A percentile compares a stretch with the other conserved stretches of the same genome.
phyloP scores from a whole-genome alignment of 208 protist genomes.

The Wallacemonas rigidus region DNA sequence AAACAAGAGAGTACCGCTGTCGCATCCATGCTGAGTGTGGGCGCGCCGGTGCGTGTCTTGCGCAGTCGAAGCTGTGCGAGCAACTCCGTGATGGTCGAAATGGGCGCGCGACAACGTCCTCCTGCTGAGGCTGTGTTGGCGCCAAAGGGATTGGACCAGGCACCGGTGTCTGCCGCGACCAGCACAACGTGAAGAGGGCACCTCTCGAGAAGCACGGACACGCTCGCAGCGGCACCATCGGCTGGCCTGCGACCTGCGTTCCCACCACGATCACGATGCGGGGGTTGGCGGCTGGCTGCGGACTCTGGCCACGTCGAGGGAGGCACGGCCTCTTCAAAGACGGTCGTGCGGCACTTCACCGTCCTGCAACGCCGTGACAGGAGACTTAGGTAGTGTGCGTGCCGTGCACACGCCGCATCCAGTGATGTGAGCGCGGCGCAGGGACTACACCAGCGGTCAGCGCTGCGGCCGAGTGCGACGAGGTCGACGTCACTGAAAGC shows the following conservation, averaged over 20 bases:
- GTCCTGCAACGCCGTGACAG: not conserved
- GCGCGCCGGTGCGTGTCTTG: not conserved
- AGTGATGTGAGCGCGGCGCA: not conserved
- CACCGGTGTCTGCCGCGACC: not conserved
- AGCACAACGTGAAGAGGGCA: constrained; percentile 9
- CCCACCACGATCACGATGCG: too few species aligned
- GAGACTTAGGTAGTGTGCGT: not conserved
- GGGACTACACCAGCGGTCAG: not conserved
- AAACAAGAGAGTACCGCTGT: not conserved
- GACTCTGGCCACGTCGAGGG: not conserved
- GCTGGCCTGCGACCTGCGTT: not conserved
- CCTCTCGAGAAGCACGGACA: not conserved
- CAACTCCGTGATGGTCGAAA: not conserved
- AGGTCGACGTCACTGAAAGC: not conserved
- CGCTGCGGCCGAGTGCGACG: not conserved
- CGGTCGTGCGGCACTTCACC: too few species aligned
- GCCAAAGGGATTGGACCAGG: too few species aligned
- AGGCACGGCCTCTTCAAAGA: too few species aligned
- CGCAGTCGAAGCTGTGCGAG: constrained; percentile 1
- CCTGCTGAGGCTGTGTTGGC: too few species aligned
- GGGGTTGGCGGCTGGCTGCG: not conserved
- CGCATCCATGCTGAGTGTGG: not conserved
- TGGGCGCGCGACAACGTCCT: too few species aligned
- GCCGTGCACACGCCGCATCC: not conserved
- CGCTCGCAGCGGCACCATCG: not conserved